Conservation (phyloP, 306 rosid species). For the Luffa aegyptiaca region DNA sequence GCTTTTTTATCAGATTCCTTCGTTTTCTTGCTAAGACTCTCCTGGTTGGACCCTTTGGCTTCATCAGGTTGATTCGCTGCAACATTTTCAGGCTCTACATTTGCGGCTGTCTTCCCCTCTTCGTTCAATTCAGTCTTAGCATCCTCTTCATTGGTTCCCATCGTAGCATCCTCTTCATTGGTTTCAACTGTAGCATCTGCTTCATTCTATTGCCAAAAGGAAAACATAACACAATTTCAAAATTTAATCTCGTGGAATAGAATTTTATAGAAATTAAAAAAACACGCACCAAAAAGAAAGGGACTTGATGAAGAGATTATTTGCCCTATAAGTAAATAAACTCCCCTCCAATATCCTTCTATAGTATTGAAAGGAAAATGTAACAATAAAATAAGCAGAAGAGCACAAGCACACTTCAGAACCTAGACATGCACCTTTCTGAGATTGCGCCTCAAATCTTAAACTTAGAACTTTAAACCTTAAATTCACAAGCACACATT, state of each 20-base stretch:
- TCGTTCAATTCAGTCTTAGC: slow-evolving; percentile 4
- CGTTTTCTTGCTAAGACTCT: slow-evolving; percentile 28
- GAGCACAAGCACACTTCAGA: not conserved
- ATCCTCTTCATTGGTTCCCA: not conserved
- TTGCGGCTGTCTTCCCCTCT: slow-evolving; percentile 22
- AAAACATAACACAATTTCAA: not conserved
- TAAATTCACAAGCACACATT: not conserved
- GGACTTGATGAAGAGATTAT: not conserved
- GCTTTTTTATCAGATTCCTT: slow-evolving; percentile 35
- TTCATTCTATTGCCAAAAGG: not conserved
- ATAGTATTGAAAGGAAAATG: not conserved
- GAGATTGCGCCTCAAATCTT: not conserved
- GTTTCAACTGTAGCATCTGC: not conserved
- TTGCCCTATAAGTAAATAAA: not conserved
- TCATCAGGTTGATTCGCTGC: slow-evolving; percentile 26
- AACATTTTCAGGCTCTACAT: slow-evolving; percentile 30
- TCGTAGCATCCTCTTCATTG: not conserved
- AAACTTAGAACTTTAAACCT: not conserved
- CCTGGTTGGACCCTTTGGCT: slow-evolving; percentile 28
- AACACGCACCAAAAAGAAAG: not conserved
- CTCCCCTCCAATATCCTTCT: not conserved
- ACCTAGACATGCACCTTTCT: not conserved
- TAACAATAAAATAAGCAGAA: not conserved
- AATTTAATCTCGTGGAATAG: not conserved
- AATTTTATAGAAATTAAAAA: not conserved